Base-by-base conservation (phyloP, 768 basidiomycete genomes). In the Cystobasidium onofrii region DNA sequence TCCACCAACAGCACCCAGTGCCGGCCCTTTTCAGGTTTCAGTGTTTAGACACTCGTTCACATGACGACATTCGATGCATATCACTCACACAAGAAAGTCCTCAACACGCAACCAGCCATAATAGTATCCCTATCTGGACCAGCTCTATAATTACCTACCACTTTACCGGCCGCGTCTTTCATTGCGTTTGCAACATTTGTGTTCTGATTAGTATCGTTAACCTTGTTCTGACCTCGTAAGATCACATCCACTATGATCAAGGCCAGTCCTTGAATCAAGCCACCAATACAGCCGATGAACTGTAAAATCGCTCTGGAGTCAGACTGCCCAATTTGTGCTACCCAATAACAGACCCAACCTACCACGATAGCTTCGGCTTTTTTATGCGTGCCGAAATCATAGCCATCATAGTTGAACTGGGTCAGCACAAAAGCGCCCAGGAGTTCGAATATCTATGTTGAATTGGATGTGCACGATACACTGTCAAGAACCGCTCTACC, bases 391-490 rank as follows among this genome's bases (percentile, higher is more conserved):
- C 25, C 12, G 39, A 64, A 64, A 23, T 64, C 63, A 64, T 18
- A 39, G 3, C 29, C 34, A 4, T 46, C 25, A 25, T 39, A 64
- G 17, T 64, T 46, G 10, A n/a, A 34, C 39, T 64, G 63, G 3
- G 29, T 46, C 6, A 64, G 63, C 2, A 64, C 34, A 23, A 64
- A 64, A 41, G 31, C 34, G 10, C 63, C 63, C 34, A 64, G 10
- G 36, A 64, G 63, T 34, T 64, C 63, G 39, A 64, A 64, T 4
- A 64, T 2, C 63, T 64, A 29, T n/a, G n/a, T n/a, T n/a, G n/a
- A n/a, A n/a, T n/a, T n/a, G n/a, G n/a, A n/a, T n/a, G n/a, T n/a
- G n/a, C n/a, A n/a, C n/a, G n/a, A n/a, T n/a, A n/a, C n/a, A n/a
- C n/a, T n/a, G n/a, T n/a, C n/a, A n/a, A n/a, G n/a, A n/a, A n/a